Conservation (phyloP, 345 rosid genomes). For the Nasturtium officinale region DNA sequence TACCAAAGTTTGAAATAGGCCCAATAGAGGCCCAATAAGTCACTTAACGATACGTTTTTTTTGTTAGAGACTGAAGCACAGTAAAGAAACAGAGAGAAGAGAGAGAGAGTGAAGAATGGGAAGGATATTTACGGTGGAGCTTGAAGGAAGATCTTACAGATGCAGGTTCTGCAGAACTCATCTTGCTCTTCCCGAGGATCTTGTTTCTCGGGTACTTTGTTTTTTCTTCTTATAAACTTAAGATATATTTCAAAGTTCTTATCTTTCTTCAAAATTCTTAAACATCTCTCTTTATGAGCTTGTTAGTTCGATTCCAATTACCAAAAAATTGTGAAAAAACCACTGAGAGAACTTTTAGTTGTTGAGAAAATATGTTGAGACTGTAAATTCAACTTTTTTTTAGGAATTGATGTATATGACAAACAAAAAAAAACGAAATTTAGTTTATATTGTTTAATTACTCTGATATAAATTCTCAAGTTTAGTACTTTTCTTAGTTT, state of each 20-base stretch:
- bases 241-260: background rate
- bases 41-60: background rate
- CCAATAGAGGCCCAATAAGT: conserved; percentile 9
- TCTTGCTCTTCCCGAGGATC: conserved; percentile 72
- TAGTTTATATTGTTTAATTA: background rate
- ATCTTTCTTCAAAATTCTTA: conserved; percentile 11
- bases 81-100: conserved; percentile 6
- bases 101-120: conserved; percentile 55
- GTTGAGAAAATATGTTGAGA: background rate
- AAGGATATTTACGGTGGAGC: conserved; percentile 82
- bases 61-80: background rate
- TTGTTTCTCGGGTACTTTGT: conserved; percentile 60
- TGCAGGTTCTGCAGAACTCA: conserved; percentile 90
- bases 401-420: conserved; percentile 10
- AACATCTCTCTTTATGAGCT: conserved; percentile 3
- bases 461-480: conserved; percentile 16
- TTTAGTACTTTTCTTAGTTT: conserved; percentile 14
- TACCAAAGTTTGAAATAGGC: background rate
- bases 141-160: conserved; percentile 88
- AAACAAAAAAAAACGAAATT: background rate
- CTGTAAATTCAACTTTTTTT: background rate
- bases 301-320: conserved; percentile 12
- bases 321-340: background rate
- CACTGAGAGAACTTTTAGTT: background rate
- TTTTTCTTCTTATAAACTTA: background rate